These are phyloP conservation scores for Cymbidium sinense DNA, from an alignment of 106 monocot genomes.

Conservation along the genomic window DNA sequence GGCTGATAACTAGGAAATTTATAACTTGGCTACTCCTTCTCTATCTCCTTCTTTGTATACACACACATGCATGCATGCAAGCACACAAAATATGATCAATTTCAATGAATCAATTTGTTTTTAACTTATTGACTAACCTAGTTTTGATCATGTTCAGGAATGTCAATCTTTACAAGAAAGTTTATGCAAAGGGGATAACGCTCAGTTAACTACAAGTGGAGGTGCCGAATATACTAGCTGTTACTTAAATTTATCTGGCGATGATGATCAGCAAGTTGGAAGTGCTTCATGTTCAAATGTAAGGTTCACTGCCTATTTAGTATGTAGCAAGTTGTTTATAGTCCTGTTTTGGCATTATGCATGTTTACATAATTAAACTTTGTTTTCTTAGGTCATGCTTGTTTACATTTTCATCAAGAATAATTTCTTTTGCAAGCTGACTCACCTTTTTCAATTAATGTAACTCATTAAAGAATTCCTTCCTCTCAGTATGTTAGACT, in stretches of 20 bases:
- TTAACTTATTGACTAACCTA: not conserved
- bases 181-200: conserved; percentile 2
- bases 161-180: conserved; percentile 10
- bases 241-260: conserved; percentile 44
- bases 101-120: not conserved
- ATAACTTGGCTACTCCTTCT: too few relatives aligned
- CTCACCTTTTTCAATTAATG: not conserved
- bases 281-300: conserved; percentile 28
- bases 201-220: conserved; percentile 14
- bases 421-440: not conserved
- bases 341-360: not conserved
- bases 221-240: conserved; percentile 28
- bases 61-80: too few relatives aligned
- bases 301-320: conserved; percentile 8
- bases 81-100: not conserved
- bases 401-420: not conserved
- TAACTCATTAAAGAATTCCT: not conserved
- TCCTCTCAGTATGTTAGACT: not conserved
- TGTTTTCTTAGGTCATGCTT: not conserved
- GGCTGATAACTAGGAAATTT: too few relatives aligned
- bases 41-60: too few relatives aligned
- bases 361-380: not conserved
- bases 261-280: conserved; percentile 24
- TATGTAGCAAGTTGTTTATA: not conserved
- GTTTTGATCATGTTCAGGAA: conserved; percentile 6